A percentile compares a stretch with the other conserved stretches of the same genome.
Evolutionary conservation across 371 early-diverging fungal genomes (phyloP).

Genomic region (Rhizomucor pusillus): DNA sequence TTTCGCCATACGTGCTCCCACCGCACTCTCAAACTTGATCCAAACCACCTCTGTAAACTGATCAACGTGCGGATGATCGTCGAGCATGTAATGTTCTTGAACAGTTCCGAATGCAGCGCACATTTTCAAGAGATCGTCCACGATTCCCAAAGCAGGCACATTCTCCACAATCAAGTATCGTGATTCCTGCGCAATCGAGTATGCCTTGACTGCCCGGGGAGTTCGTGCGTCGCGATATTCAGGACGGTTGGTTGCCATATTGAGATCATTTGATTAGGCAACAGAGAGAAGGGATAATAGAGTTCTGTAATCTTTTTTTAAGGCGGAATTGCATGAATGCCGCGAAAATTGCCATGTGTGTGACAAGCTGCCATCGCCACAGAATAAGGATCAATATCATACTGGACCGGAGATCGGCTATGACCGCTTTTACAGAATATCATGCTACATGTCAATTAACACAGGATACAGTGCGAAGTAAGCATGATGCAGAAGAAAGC

Average conservation of each 20-base stretch:
- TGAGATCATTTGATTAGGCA: too few species aligned
- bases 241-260: conserved; percentile 23
- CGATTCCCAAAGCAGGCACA: conserved; percentile 37
- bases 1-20: conserved; percentile 42
- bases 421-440: too few species aligned
- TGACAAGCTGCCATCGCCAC: too few species aligned
- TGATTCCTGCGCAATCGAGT: conserved; percentile 54
- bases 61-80: conserved; percentile 27
- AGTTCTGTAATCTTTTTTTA: too few species aligned
- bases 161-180: conserved; percentile 49
- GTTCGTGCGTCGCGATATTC: conserved; percentile 33
- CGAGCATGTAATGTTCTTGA: conserved; percentile 24
- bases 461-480: too few species aligned
- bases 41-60: conserved; percentile 38
- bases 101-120: conserved; percentile 35
- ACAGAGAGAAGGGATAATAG: too few species aligned
- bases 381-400: too few species aligned
- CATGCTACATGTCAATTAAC: too few species aligned
- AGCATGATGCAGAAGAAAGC: too few species aligned
- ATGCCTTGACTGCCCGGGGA: conserved; percentile 46
- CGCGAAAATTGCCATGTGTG: too few species aligned
- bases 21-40: conserved; percentile 23
- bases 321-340: too few species aligned
- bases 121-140: conserved; percentile 28
- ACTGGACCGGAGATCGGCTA: too few species aligned